These are phyloP conservation scores for Cyberlindnera euphorbiae DNA, from an alignment of 805 yeast genomes.

Conservation along the genomic window DNA sequence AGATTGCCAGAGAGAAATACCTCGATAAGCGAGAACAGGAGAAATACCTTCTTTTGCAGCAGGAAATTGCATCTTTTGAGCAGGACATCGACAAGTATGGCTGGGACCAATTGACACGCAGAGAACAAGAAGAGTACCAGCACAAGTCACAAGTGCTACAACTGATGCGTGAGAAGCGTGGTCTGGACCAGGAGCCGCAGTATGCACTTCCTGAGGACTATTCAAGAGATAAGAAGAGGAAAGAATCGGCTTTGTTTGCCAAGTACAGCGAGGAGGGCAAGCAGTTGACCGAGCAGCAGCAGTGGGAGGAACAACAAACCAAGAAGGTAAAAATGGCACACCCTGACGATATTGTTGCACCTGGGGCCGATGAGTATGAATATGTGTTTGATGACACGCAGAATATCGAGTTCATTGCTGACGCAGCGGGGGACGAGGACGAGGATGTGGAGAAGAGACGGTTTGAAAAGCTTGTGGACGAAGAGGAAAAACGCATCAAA, in stretches of 20 bases:
- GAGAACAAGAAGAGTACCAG: slow-evolving; percentile 47
- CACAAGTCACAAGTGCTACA: slow-evolving; percentile 46
- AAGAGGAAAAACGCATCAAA: slow-evolving; percentile 31
- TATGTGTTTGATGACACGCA: slow-evolving; percentile 72
- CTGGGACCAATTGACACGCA: slow-evolving; percentile 44
- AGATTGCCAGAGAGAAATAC: slow-evolving; percentile 45
- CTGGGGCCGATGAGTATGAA: slow-evolving; percentile 52
- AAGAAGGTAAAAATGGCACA: slow-evolving; percentile 25
- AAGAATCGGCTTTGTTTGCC: slow-evolving; percentile 43
- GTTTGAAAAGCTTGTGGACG: slow-evolving; percentile 31
- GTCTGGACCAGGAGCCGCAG: slow-evolving; percentile 29
- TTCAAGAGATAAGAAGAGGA: slow-evolving; percentile 49
- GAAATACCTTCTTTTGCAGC: slow-evolving; percentile 37
- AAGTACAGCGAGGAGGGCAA: slow-evolving; percentile 32
- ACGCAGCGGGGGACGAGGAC: slow-evolving; percentile 25
- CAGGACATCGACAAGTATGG: slow-evolving; percentile 46
- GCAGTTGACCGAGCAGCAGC: slow-evolving; percentile 20
- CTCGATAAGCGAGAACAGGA: slow-evolving; percentile 44
- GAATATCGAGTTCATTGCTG: slow-evolving; percentile 46
- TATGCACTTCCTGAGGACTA: slow-evolving; percentile 57
- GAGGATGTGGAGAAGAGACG: slow-evolving; percentile 28
- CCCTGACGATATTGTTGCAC: slow-evolving; percentile 38
- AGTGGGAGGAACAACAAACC: slow-evolving; percentile 21
- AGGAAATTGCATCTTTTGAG: slow-evolving; percentile 46
- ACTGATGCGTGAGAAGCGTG: slow-evolving; percentile 37